phyloP scores from a whole-genome alignment of 306 rosid genomes.

The Vigna hirtella region DNA sequence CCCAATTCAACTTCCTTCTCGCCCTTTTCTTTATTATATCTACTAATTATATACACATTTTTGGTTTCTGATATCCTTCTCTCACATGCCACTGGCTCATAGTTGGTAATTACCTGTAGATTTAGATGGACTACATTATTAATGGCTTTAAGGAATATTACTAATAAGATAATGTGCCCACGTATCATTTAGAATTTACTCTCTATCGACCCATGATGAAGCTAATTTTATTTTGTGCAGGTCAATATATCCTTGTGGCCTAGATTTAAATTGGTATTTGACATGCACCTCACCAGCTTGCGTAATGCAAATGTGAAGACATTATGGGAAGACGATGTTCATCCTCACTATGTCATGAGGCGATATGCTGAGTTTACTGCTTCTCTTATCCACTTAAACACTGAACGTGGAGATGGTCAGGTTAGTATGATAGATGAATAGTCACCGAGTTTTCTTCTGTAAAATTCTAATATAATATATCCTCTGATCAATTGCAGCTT shows the following conservation, averaged over 20 bases:
- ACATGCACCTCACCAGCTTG: constrained; percentile 92
- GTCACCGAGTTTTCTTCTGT: not conserved
- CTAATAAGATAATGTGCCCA: constrained; percentile 6
- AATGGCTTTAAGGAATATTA: constrained; percentile 22
- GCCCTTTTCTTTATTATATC: constrained; percentile 1
- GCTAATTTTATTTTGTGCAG: constrained; percentile 57
- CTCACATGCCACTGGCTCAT: not conserved
- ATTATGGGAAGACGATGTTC: constrained; percentile 98
- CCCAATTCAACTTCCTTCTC: not conserved
- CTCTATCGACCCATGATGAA: constrained; percentile 16
- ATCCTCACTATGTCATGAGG: constrained; percentile 97
- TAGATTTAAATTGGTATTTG: constrained; percentile 96
- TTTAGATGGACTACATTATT: constrained; percentile 21
- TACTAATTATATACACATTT: not conserved
- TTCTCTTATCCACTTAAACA: constrained; percentile 87
- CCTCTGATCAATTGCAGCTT: constrained; percentile 64
- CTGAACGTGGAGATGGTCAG: constrained; percentile 96
- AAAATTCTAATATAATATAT: constrained; percentile 34
- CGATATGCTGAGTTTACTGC: constrained; percentile 99
- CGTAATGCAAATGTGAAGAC: constrained; percentile 86
- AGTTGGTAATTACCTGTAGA: not conserved
- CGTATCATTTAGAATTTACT: constrained; percentile 12
- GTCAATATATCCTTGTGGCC: constrained; percentile 95
- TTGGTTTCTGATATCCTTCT: constrained; percentile 27
- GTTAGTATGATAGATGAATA: constrained; percentile 51